phyloP scores from a whole-genome alignment of 1,284 basidiomycete genomes.

The Kwoniella shivajii region DNA sequence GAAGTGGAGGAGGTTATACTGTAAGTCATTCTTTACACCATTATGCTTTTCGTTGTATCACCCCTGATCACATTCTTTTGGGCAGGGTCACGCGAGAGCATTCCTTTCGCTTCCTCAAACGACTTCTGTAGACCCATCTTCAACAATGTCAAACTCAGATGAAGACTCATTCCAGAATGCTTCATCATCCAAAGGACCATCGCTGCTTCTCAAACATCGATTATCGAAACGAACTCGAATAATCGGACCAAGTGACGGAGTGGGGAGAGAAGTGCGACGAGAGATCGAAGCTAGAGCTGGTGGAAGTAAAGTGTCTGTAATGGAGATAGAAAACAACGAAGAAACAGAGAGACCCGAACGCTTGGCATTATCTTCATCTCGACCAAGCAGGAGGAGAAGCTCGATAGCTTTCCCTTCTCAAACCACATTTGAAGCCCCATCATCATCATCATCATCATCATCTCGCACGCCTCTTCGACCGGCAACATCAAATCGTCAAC shows the following conservation, averaged over 20 bases:
- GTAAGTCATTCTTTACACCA: constrained; percentile 21
- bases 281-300: constrained; percentile 28
- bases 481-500: not conserved
- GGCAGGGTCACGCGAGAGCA: constrained; percentile 46
- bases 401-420: constrained; percentile 26
- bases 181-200: constrained; percentile 2
- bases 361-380: not conserved
- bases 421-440: constrained; percentile 5
- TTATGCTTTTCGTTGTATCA: too few species aligned
- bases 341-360: constrained; percentile 7
- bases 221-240: constrained; percentile 21
- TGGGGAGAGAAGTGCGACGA: constrained; percentile 10
- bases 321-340: constrained; percentile 28
- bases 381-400: constrained; percentile 18
- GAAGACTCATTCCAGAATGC: constrained; percentile 24
- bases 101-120: constrained; percentile 46
- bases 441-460: constrained; percentile 5
- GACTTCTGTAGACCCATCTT: constrained; percentile 31
- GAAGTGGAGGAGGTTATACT: constrained; percentile 47
- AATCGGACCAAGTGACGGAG: constrained; percentile 5
- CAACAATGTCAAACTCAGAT: constrained; percentile 21
- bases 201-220: constrained; percentile 25
- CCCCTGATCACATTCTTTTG: not conserved
- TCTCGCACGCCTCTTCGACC: constrained; percentile 15
- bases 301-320: constrained; percentile 24